These are phyloP conservation scores for Trichoderma aggressivum DNA, from an alignment of 2,329 filamentous ascomycete species.

Conservation along the genomic window DNA sequence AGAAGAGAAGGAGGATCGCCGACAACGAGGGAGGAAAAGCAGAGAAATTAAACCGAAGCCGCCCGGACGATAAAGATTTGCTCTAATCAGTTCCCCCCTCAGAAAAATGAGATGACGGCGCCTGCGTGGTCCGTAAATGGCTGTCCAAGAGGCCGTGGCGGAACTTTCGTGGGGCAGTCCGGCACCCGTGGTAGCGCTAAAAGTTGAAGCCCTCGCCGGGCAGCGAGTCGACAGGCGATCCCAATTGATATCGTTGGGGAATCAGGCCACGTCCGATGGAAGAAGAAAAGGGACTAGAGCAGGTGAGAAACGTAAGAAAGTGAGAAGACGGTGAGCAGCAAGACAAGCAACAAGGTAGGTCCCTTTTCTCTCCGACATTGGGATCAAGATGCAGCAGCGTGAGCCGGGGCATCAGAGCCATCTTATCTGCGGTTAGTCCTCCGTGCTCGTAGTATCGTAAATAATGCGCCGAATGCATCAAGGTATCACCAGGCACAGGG, in stretches of 20 bases:
- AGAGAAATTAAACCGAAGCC: constrained; percentile 6
- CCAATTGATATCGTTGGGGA: not conserved
- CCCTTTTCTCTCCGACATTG: not conserved
- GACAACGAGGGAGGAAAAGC: not conserved
- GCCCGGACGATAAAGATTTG: constrained; percentile 11
- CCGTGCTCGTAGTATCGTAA: too few species aligned
- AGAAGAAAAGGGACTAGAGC: not conserved
- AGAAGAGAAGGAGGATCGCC: not conserved
- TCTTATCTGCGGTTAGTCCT: not conserved
- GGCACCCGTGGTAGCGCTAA: constrained; percentile 8
- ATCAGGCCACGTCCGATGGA: not conserved
- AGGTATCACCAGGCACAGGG: not conserved
- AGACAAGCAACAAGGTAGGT: not conserved
- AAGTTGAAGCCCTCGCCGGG: constrained; percentile 1
- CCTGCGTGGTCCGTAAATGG: not conserved
- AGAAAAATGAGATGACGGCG: constrained; percentile 1
- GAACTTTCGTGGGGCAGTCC: constrained; percentile 13
- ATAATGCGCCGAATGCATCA: not conserved
- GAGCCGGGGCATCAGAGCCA: not conserved
- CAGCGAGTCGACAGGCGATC: not conserved
- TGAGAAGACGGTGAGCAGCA: not conserved
- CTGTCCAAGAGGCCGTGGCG: constrained; percentile 4
- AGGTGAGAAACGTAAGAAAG: not conserved
- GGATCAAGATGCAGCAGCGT: not conserved
- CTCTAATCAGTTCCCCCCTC: not conserved